Evolutionary conservation across 192 early-diverging fungal genomes (phyloP), one percentile per base, ranked within the genome.

Genomic region (Coemansia sp.): DNA sequence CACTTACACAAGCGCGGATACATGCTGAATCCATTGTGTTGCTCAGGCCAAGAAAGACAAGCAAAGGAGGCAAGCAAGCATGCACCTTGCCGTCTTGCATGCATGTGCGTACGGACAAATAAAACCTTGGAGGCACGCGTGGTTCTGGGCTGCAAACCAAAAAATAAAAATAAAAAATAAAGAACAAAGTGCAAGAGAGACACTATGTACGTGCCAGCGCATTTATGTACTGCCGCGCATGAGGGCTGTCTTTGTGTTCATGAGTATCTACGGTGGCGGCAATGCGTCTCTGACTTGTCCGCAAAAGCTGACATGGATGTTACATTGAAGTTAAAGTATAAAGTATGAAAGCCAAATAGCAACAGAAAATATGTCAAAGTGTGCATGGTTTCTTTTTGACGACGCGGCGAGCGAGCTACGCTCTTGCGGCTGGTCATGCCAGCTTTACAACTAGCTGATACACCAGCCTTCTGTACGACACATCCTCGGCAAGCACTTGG

Each of bases 401-500:
- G 9, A 53, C 15, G 29, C 32, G 17, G 17, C 52, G n/a, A n/a
- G n/a, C 29, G 26, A 35, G 29, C 52, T 15, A n/a, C 29, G 17
- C 21, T 14, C 24, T 27, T 27, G 44, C 19, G 12, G 17, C 29
- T 57, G 9, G 11, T 60, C 52, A 73, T 6, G 76, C 60, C 40
- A 79, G 67, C 63, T 72, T 79, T 12, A 69, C 43, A 35, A 73
- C 43, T 36, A 92, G 72, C 68, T 89, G 88, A 17, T 84, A 83
- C 42, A 94, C 68, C 44, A 88, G 90, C 63, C 93, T 72, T 74
- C 94, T 96, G 52, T 94, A 95, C 7, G 92, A 87, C 33, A 90
- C 77, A 57, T 98, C 95, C 54, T 96, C 95, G 50, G 94, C 91
- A 60, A 96, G 80, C 18, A 87, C 87, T 48, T 82, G 77, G 0